Evolutionary conservation across 768 basidiomycete species (phyloP), one percentile per base, ranked within the genome.

Genomic region (Pleurotus citrinopileatus): DNA sequence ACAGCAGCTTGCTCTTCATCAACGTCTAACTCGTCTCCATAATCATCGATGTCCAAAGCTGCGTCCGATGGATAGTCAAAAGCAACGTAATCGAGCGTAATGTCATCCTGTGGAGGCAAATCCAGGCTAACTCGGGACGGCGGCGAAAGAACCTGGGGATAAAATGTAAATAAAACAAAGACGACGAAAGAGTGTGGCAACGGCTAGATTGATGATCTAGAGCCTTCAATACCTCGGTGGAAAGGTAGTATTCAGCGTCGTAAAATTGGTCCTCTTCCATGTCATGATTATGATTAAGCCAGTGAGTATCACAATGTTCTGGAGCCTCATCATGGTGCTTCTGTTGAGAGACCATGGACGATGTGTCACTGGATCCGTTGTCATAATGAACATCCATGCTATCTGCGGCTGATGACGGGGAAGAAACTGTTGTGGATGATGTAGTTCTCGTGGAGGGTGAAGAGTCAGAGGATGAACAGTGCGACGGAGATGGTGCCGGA

Each of bases 1-100:
- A 93, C 78, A 3, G 89, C 83, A 12, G 88, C 91, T 65, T 95
- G 91, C 59, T 92, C 83, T 26, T 71, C 81, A 48, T 76, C 76
- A 26, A 76, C 76, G 10, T 72, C 68, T 19, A 63, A 60, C 6
- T 71, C 68, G 27, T 73, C 68, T 19, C 58, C 61, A 1, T 55
- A 61, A 43, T 62, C 66, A 56, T 65, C 42, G 37, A 27, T 48
- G 22, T 27, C 47, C 13, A 42, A 32, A 20, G 28, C 55, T 28
- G 46, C 47, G 19, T 51, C 34, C 32, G 29, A 13, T 4, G 48
- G 48, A 23, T 51, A 51, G 7, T 36, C 28, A 36, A 51, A 51
- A 4, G 48, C 48, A 12, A 12, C 19, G 23, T 51, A 51, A 15
- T 51, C 32, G 25, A 25, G 48, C 20, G 48, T n/a, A 6, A 44